Base-by-base conservation (phyloP, 345 rosid genomes). In the Angophora floribunda region DNA sequence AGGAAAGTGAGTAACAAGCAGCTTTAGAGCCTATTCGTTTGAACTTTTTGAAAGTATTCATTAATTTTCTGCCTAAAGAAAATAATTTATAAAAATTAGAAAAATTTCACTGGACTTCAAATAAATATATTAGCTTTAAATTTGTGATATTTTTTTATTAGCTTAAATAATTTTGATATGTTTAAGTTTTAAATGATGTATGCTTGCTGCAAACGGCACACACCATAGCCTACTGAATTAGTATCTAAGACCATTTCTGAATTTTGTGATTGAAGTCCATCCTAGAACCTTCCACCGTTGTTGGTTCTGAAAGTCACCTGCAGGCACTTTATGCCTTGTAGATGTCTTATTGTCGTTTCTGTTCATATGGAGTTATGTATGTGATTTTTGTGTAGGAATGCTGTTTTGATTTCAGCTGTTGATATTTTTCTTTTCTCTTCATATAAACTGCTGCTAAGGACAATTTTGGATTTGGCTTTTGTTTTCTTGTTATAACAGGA, bases 1-100 rank as follows among this genome's bases (percentile, higher is more conserved):
- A 93, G 95, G 88, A 98, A 94, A 93, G 99, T 97, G 92, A 93
- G 98, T 87, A 89, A 28, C 87, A 61, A 84, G 51, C 13, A 85
- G 28, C 52, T 89, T 63, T 86, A 75, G 59, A 86, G 51, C 65
- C 87, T 61, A 55, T 22, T 30, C 41, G 8, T 63, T 87, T 86
- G 70, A 75, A 45, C 67, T 67, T 16, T 85, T 14, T 85, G 9
- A 36, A 41, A 36, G 13, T 36, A 17, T 32, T 75, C 82, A 36
- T 36, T 36, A 36, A 41, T 19, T 75, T 36, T 75, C 82, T 75
- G 82, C 26, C 47, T 36, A 21, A 44, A 36, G 47, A 41, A 30
- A 67, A 67, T 53, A 67, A 67, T 32, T 63, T 14, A 7, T 17
- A 15, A 67, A 75, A 17, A 36, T 9, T 19, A 9, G 82, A 75